These are phyloP conservation scores for Pichia eremophila DNA, from an alignment of 805 yeast genomes.

Conservation along the genomic window DNA sequence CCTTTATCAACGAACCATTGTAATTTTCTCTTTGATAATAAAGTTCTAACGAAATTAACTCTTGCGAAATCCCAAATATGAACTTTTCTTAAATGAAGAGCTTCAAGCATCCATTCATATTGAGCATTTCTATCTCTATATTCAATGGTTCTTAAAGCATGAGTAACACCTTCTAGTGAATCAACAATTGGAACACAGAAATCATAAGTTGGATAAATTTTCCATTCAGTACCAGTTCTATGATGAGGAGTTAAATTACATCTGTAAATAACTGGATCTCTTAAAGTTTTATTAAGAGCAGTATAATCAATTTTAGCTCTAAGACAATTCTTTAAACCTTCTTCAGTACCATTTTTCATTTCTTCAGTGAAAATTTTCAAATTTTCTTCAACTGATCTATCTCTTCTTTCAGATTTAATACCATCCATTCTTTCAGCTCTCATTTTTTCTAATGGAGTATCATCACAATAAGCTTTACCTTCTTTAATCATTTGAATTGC, in stretches of 20 bases:
- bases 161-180: conserved; percentile 93
- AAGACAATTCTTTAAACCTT: conserved; percentile 83
- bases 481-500: conserved; percentile 85
- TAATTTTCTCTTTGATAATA: conserved; percentile 91
- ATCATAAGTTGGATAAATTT: conserved; percentile 96
- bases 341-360: conserved; percentile 91
- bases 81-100: conserved; percentile 78
- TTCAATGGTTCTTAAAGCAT: conserved; percentile 95
- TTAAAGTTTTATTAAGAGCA: conserved; percentile 84
- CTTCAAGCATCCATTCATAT: conserved; percentile 89
- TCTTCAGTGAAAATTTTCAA: conserved; percentile 76
- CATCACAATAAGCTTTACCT: conserved; percentile 96
- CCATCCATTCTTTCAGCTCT: conserved; percentile 99
- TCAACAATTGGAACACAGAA: conserved; percentile 98
- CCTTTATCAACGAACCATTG: conserved; percentile 98
- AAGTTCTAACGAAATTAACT: conserved; percentile 92
- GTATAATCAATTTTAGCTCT: conserved; percentile 95
- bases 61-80: conserved; percentile 98
- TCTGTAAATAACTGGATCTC: conserved; percentile 98
- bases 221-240: conserved; percentile 89
- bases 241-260: conserved; percentile 97
- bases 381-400: conserved; percentile 88
- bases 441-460: conserved; percentile 90
- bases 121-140: conserved; percentile 98
- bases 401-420: conserved; percentile 84